Percentiles rank a stretch among this genome's conserved stretches.
These are phyloP conservation scores for Mitragyna speciosa DNA, from an alignment of 257 asterid genomes.

Conservation along the genomic window DNA sequence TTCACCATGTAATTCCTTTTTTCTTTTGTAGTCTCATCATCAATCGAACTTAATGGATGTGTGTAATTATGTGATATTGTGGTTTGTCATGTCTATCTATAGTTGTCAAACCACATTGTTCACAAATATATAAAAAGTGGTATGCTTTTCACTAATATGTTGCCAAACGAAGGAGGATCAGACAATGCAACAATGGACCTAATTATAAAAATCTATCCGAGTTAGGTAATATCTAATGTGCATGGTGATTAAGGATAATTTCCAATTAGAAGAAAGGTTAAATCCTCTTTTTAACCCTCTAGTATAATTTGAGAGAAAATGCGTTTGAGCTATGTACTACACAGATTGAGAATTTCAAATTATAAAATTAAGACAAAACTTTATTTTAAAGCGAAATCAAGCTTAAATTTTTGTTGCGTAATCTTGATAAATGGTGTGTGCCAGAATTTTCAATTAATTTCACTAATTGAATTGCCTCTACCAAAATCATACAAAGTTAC, in stretches of 20 bases:
- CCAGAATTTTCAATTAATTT: not conserved
- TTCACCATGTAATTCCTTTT: not conserved
- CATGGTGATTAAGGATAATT: not conserved
- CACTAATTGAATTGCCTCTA: not conserved
- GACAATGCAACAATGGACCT: not conserved
- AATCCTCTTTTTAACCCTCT: not conserved
- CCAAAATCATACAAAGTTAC: not conserved
- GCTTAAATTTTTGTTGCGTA: not conserved
- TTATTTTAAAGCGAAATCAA: no score
- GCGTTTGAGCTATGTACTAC: not conserved
- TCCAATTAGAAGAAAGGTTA: not conserved
- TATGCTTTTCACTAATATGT: no score
- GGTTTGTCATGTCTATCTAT: slow-evolving; percentile 3
- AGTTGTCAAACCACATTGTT: not conserved
- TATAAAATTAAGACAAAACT: no score
- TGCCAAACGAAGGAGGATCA: not conserved
- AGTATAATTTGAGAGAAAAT: no score
- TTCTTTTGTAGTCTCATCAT: not conserved
- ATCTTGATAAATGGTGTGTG: not conserved
- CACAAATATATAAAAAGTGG: no score
- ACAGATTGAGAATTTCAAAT: not conserved
- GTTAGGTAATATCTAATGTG: not conserved
- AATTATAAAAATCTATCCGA: not conserved
- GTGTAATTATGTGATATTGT: slow-evolving; percentile 4
- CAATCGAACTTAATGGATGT: not conserved